Evolutionary conservation across 352 stramenopile species (phyloP), one percentile per base, ranked within the genome.

Genomic region (Blastocystis sp.): DNA sequence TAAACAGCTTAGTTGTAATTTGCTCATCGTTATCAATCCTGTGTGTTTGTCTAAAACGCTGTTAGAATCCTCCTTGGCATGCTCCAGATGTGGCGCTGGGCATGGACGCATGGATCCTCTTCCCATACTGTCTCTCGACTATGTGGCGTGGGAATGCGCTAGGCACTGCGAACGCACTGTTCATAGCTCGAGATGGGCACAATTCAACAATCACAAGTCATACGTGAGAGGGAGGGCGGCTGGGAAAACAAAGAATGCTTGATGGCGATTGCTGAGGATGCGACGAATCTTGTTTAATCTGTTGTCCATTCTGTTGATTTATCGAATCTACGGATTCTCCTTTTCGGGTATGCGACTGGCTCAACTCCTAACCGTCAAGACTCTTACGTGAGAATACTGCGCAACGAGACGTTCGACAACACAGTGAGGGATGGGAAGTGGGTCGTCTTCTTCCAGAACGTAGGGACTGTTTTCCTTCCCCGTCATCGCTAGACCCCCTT

Each of bases 1-100:
- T 90, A 90, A 87, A 78, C 34, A n/a, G 52, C 59, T 40, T 64
- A 52, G 40, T 64, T 52, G 28, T 34, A 21, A 38, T 77, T n/a
- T 59, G 19, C 21, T 81, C 71, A 65, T 81, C 71, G n/a, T 67
- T 81, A 66, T 81, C 71, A 81, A 64, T 81, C 23, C 17, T 21
- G 14, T 81, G 2, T 62, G 40, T 81, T 81, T 64, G 71, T 67
- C 45, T n/a, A n/a, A 65, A 81, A 60, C 41, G 45, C 41, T 38
- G 64, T 74, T 74, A 65, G 43, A 64, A 41, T 41, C 52, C 23
- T 4, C 45, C n/a, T 74, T 38, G 64, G 21, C 21, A 74, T 34
- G 28, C 7, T 28, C 7, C n/a, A 53, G 7, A 56, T 14, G 14
- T 7, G 14, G 14, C 5, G 5, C 5, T 56, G 48, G 5, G 14